Evolutionary conservation across 2,329 filamentous ascomycete species (phyloP).

Genomic region (Aspergillus sp.): DNA sequence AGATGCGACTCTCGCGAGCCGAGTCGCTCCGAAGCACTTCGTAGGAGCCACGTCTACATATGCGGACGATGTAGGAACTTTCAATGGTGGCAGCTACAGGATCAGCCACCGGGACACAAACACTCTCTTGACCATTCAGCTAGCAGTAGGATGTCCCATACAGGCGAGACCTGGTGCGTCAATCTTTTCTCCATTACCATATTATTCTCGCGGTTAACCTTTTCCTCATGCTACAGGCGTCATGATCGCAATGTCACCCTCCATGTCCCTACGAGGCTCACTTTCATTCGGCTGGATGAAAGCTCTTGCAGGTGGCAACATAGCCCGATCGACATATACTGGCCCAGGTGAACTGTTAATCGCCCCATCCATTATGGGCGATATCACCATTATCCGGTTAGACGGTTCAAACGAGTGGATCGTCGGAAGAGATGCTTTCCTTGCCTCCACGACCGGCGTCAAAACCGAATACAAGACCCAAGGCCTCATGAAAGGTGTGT

Average conservation of each 20-base stretch:
- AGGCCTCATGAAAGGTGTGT: conserved; percentile 84
- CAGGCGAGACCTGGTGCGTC: conserved; percentile 71
- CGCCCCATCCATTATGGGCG: conserved; percentile 76
- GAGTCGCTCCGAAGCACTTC: neutral
- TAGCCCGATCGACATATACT: conserved; percentile 76
- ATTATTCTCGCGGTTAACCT: no score
- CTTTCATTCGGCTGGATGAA: conserved; percentile 91
- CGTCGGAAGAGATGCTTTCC: conserved; percentile 81
- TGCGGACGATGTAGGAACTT: conserved; percentile 87
- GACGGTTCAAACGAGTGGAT: conserved; percentile 70
- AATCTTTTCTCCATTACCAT: neutral
- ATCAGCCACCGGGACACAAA: conserved; percentile 93
- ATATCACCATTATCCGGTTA: conserved; percentile 79
- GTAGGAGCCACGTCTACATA: conserved; percentile 45
- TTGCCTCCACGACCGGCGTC: conserved; percentile 84
- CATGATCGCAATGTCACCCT: conserved; percentile 95
- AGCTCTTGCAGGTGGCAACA: conserved; percentile 77
- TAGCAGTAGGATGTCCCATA: conserved; percentile 86
- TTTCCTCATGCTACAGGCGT: conserved; percentile 55
- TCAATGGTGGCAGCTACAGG: conserved; percentile 92
- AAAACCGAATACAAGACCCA: conserved; percentile 86
- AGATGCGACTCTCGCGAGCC: neutral
- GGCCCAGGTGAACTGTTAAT: conserved; percentile 89
- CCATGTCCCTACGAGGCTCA: conserved; percentile 77
- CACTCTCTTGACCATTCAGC: conserved; percentile 81